Conservation (phyloP, 2,329 filamentous ascomycete species). For the Cercospora zeae-maydis region DNA sequence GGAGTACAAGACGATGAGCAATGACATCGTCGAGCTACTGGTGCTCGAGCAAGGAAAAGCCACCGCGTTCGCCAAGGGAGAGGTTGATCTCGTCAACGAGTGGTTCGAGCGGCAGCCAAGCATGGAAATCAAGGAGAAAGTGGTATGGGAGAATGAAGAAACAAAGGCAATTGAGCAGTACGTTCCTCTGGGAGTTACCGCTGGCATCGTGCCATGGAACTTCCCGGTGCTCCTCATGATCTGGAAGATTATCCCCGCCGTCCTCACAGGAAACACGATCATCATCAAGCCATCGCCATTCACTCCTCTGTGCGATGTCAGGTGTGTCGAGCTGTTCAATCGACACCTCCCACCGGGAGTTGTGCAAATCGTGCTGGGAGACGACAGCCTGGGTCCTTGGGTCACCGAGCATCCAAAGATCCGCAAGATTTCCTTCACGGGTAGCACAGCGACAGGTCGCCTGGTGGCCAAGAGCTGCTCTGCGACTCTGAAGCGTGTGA, state of each 20-base stretch:
- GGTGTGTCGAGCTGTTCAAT: slow-evolving; percentile 76
- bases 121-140: slow-evolving; percentile 23
- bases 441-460: slow-evolving; percentile 79
- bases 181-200: slow-evolving; percentile 22
- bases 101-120: slow-evolving; percentile 22
- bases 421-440: slow-evolving; percentile 81
- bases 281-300: slow-evolving; percentile 92
- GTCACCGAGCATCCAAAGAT: slow-evolving; percentile 68
- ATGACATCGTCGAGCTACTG: slow-evolving; percentile 19
- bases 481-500: slow-evolving; percentile 51
- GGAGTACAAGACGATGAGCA: slow-evolving; percentile 19
- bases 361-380: slow-evolving; percentile 85
- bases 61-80: slow-evolving; percentile 18
- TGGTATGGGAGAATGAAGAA: slow-evolving; percentile 22
- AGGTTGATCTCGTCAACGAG: slow-evolving; percentile 21
- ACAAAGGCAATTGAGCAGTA: slow-evolving; percentile 22
- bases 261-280: slow-evolving; percentile 81
- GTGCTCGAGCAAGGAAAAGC: slow-evolving; percentile 25
- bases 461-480: slow-evolving; percentile 77
- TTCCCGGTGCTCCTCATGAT: slow-evolving; percentile 51
- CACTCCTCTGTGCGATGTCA: slow-evolving; percentile 59
- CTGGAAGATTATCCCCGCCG: slow-evolving; percentile 70
- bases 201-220: slow-evolving; percentile 41
- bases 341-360: slow-evolving; percentile 71
- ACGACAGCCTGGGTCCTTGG: slow-evolving; percentile 51